Percentiles rank a stretch among this genome's conserved stretches.
Conservation (phyloP, 495 filamentous ascomycete genomes). For the Penicillium pancosmium region DNA sequence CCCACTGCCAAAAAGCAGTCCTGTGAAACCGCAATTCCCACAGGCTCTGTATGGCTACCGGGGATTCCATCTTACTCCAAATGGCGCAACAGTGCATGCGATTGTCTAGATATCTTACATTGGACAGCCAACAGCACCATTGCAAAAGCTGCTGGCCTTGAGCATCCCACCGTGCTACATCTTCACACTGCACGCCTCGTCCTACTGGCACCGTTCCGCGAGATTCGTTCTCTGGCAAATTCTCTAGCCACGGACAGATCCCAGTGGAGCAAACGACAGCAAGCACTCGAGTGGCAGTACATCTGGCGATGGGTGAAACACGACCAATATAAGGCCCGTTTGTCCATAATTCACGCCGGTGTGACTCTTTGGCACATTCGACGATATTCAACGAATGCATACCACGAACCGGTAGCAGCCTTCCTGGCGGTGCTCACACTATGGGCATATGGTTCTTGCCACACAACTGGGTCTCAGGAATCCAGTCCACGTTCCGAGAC, state of each 20-base stretch:
- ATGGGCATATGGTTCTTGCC: slow-evolving; percentile 54
- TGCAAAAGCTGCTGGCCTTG: slow-evolving; percentile 47
- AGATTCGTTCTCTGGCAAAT: slow-evolving; percentile 41
- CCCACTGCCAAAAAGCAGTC: slow-evolving; percentile 51
- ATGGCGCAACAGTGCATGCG: slow-evolving; percentile 59
- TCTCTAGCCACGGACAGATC: slow-evolving; percentile 34
- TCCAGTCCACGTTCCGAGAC: slow-evolving; percentile 12
- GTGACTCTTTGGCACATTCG: slow-evolving; percentile 53
- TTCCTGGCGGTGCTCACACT: slow-evolving; percentile 53
- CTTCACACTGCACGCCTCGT: slow-evolving; percentile 53
- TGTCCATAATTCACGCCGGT: slow-evolving; percentile 58
- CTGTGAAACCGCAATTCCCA: slow-evolving; percentile 38
- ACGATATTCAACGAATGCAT: slow-evolving; percentile 48
- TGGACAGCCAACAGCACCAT: slow-evolving; percentile 55
- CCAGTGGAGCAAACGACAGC: slow-evolving; percentile 36
- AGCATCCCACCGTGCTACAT: slow-evolving; percentile 55
- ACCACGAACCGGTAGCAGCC: slow-evolving; percentile 52
- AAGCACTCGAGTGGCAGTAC: slow-evolving; percentile 44
- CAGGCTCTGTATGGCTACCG: slow-evolving; percentile 52
- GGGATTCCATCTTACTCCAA: slow-evolving; percentile 52
- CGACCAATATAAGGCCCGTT: slow-evolving; percentile 57
- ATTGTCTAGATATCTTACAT: slow-evolving; percentile 57
- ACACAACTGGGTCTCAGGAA: slow-evolving; percentile 18
- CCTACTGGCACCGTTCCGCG: slow-evolving; percentile 42
- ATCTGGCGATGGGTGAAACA: slow-evolving; percentile 53